A percentile compares a stretch with the other conserved stretches of the same genome.
Evolutionary conservation across 2,329 filamentous ascomycete species (phyloP).

Genomic region (Dactylellina parvicollis): DNA sequence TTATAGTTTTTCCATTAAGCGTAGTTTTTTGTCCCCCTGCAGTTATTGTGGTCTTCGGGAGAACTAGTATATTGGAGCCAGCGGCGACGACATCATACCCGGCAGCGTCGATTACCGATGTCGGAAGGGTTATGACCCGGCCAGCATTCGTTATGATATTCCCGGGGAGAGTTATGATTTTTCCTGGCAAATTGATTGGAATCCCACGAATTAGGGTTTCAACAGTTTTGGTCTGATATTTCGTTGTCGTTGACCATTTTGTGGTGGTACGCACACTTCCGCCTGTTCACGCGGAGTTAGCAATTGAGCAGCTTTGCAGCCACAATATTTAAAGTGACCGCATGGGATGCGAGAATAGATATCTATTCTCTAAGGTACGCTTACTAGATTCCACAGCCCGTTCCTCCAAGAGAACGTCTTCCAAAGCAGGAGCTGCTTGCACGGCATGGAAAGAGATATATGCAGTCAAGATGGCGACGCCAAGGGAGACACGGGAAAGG

Average conservation of each 20-base stretch:
- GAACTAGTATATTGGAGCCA: neutral
- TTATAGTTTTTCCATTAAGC: neutral
- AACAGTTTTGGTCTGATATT: neutral
- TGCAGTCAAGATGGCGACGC: no score
- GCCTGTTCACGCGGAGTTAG: no score
- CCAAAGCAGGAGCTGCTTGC: no score
- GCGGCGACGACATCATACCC: conserved; percentile 1
- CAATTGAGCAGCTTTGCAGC: no score
- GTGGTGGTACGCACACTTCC: no score
- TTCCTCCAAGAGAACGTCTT: no score
- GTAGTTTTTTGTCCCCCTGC: neutral
- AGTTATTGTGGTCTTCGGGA: neutral
- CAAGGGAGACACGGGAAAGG: no score
- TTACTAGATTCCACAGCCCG: no score
- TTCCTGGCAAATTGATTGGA: neutral
- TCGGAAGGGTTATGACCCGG: neutral
- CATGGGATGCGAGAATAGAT: no score
- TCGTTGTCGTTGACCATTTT: conserved; percentile 5
- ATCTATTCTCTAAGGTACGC: no score
- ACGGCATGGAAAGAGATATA: no score
- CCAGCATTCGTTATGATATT: neutral
- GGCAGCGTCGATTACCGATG: neutral
- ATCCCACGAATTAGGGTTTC: neutral
- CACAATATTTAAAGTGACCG: no score
- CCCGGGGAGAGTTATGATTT: neutral